Conservation (phyloP, 2,329 filamentous ascomycete genomes). For the Paradendryphiella salina region DNA sequence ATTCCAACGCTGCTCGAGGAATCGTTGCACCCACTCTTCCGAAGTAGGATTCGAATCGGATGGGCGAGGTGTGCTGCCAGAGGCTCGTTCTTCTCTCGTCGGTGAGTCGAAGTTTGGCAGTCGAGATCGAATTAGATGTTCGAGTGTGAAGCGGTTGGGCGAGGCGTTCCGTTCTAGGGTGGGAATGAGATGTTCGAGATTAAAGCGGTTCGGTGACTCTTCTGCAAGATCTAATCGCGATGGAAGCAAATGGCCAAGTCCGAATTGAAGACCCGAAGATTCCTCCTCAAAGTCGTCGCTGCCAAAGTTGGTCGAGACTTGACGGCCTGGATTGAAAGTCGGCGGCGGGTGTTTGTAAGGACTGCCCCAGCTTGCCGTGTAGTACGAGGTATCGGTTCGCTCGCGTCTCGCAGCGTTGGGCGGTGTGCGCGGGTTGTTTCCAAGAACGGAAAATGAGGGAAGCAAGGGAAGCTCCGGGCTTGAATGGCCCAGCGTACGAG, state of each 20-base stretch:
- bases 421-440: slow-evolving; percentile 40
- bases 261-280: slow-evolving; percentile 44
- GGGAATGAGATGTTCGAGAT: slow-evolving; percentile 47
- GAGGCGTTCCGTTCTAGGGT: slow-evolving; percentile 38
- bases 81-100: slow-evolving; percentile 24
- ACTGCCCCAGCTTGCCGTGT: slow-evolving; percentile 88
- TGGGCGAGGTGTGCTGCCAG: slow-evolving; percentile 33
- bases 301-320: slow-evolving; percentile 35
- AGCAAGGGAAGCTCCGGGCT: slow-evolving; percentile 49
- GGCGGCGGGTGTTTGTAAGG: slow-evolving; percentile 73
- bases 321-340: slow-evolving; percentile 40
- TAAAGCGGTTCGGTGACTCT: slow-evolving; percentile 43
- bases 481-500: slow-evolving; percentile 47
- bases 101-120: slow-evolving; percentile 37
- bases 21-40: slow-evolving; percentile 84
- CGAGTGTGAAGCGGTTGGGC: slow-evolving; percentile 44
- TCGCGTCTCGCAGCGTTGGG: slow-evolving; percentile 41
- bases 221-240: slow-evolving; percentile 38
- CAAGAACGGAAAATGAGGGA: slow-evolving; percentile 39
- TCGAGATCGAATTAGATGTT: slow-evolving; percentile 47
- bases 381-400: slow-evolving; percentile 56
- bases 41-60: slow-evolving; percentile 56
- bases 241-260: slow-evolving; percentile 46
- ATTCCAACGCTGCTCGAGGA: slow-evolving; percentile 70
- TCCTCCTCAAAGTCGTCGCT: slow-evolving; percentile 48